Percentiles rank a stretch among this genome's conserved stretches.
Conservation (phyloP, 1,139 yeast species). For the Trichomonascaceae sp. region DNA sequence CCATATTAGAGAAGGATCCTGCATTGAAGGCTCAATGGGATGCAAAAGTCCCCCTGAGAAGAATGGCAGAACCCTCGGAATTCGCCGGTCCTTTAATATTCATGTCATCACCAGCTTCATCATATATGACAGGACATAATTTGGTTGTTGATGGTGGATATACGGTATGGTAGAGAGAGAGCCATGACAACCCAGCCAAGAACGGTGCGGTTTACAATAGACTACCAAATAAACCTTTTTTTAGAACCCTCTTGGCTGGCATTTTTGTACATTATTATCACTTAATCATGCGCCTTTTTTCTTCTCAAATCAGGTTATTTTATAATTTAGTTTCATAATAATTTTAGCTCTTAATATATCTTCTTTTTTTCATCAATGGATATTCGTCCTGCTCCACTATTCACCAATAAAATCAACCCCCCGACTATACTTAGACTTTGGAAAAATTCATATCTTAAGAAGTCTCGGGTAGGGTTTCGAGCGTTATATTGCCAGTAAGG, state of each 20-base stretch:
- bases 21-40: constrained; percentile 54
- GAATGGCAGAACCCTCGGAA: constrained; percentile 76
- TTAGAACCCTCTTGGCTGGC: too few relatives aligned
- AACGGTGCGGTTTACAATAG: too few relatives aligned
- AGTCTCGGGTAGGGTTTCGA: constrained; percentile 77
- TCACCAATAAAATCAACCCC: constrained; percentile 82
- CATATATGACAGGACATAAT: constrained; percentile 81
- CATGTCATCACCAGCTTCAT: constrained; percentile 63
- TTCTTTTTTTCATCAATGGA: constrained; percentile 95
- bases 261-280: too few relatives aligned
- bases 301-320: not conserved
- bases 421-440: constrained; percentile 95
- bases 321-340: not conserved
- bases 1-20: constrained; percentile 48
- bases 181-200: too few relatives aligned
- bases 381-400: constrained; percentile 94
- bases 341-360: constrained; percentile 46
- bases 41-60: constrained; percentile 62
- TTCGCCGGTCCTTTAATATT: constrained; percentile 73
- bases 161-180: constrained; percentile 42
- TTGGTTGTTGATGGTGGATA: constrained; percentile 81
- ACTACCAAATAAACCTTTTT: too few relatives aligned
- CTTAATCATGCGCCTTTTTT: too few relatives aligned
- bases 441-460: constrained; percentile 86
- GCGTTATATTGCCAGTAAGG: constrained; percentile 81